phyloP scores from a whole-genome alignment of 208 protist genomes.

The Willaertia magna region DNA sequence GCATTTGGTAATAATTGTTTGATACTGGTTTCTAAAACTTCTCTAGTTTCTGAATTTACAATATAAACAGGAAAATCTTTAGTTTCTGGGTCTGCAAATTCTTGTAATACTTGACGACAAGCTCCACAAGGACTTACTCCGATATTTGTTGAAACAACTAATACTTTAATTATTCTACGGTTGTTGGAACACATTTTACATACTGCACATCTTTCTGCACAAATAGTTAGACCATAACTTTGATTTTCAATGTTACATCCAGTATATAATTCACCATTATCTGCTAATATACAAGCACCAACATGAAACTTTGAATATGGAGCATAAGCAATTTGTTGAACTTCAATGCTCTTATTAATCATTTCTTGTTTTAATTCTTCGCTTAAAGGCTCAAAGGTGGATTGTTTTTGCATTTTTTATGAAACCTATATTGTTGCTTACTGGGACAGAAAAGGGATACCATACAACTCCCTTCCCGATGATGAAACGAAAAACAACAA shows the following conservation, averaged over 20 bases:
- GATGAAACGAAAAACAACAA: too few relatives aligned
- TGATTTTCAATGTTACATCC: conserved; percentile 56
- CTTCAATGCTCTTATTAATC: neutral
- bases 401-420: neutral
- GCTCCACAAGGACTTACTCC: neutral
- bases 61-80: neutral
- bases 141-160: conserved; percentile 10
- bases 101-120: neutral
- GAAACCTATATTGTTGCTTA: too few relatives aligned
- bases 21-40: neutral
- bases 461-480: too few relatives aligned
- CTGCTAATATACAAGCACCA: conserved; percentile 34
- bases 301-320: conserved; percentile 48
- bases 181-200: conserved; percentile 36
- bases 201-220: conserved; percentile 45
- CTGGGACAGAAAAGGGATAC: too few relatives aligned
- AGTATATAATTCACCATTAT: conserved; percentile 19
- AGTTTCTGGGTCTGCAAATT: neutral
- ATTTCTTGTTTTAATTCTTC: neutral
- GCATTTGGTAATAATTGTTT: neutral
- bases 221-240: conserved; percentile 45
- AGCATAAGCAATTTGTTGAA: conserved; percentile 26
- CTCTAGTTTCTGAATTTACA: neutral
- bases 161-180: conserved; percentile 23
- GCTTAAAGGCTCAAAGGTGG: neutral